phyloP scores from a whole-genome alignment of 83 land plant genomes.

The Picea mariana region DNA sequence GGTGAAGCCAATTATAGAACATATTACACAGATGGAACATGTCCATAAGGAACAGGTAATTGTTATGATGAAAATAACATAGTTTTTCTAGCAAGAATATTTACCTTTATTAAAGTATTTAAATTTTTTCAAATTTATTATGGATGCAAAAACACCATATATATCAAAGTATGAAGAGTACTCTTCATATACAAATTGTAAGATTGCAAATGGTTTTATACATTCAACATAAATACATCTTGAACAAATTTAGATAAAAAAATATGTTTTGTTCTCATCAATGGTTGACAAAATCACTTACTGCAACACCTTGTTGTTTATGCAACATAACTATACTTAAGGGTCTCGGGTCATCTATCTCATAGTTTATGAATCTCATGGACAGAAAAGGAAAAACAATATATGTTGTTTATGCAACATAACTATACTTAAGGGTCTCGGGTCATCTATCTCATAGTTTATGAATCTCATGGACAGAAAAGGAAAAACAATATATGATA shows the following conservation, averaged over 20 bases:
- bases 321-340: background rate
- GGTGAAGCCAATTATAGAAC: background rate
- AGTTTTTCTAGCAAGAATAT: background rate
- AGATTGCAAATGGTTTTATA: background rate
- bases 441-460: background rate
- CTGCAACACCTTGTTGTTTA: too few relatives aligned
- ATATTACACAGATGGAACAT: background rate
- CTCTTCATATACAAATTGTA: background rate
- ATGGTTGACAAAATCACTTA: too few relatives aligned
- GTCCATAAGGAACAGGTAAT: background rate
- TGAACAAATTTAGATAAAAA: too few relatives aligned
- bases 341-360: background rate
- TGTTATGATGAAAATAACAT: background rate
- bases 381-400: background rate
- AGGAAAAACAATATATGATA: background rate
- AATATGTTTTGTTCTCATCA: too few relatives aligned
- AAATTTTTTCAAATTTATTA: background rate
- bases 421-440: background rate
- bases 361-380: background rate
- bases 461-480: background rate
- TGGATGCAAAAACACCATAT: background rate
- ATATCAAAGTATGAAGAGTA: background rate
- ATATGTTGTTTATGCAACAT: background rate
- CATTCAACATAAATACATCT: too few relatives aligned
- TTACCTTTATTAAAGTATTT: background rate